phyloP scores from a whole-genome alignment of 768 basidiomycete species.

The Clavaria fumosa region DNA sequence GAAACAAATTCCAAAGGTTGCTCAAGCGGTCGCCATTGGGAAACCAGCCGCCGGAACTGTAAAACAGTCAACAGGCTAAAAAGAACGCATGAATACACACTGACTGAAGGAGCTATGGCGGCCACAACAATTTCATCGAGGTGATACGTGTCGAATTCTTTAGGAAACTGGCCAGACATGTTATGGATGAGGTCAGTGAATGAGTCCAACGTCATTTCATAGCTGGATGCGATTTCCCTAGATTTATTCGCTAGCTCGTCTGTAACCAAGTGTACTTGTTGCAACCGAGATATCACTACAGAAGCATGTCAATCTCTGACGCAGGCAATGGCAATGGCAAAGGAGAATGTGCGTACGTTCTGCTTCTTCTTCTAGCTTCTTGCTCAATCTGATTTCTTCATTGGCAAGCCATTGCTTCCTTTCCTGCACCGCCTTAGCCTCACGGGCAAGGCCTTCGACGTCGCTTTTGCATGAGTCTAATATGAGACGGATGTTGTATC shows the following conservation, averaged over 20 bases:
- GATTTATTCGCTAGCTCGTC: slow-evolving; percentile 53
- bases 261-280: slow-evolving; percentile 61
- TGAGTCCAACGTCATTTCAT: slow-evolving; percentile 58
- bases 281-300: slow-evolving; percentile 63
- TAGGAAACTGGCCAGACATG: slow-evolving; percentile 50
- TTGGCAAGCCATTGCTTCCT: slow-evolving; percentile 53
- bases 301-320: slow-evolving; percentile 4
- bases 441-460: slow-evolving; percentile 76
- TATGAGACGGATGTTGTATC: slow-evolving; percentile 87
- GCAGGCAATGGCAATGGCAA: background rate
- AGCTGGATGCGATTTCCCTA: slow-evolving; percentile 44
- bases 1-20: slow-evolving; percentile 51
- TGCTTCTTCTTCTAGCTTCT: slow-evolving; percentile 62
- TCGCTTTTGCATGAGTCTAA: slow-evolving; percentile 69
- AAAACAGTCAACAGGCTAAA: background rate
- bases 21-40: slow-evolving; percentile 72
- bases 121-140: slow-evolving; percentile 90
- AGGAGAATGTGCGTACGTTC: slow-evolving; percentile 37
- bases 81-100: slow-evolving; percentile 9
- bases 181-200: slow-evolving; percentile 61
- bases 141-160: slow-evolving; percentile 63
- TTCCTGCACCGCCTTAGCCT: slow-evolving; percentile 73
- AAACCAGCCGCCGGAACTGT: slow-evolving; percentile 53
- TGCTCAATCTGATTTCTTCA: slow-evolving; percentile 58
- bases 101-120: slow-evolving; percentile 67